Evolutionary conservation across 2,329 filamentous ascomycete species (phyloP), one percentile per base, ranked within the genome.

Genomic region (Ascomycota sp.): DNA sequence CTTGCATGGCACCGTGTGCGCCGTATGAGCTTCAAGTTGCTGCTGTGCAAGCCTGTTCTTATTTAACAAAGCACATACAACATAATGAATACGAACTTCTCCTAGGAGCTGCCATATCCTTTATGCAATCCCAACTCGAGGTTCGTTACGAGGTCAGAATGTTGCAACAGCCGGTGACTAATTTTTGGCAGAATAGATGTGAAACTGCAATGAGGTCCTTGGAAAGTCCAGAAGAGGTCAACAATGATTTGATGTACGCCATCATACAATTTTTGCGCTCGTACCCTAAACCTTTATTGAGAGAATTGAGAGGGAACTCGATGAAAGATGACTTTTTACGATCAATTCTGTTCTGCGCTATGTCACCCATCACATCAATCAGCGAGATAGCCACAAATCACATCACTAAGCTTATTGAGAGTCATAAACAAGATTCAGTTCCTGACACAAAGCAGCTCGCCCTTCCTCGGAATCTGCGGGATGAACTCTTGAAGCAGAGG

Each of bases 1-100:
- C 55, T 7, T 76, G 72, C 37, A 57, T 75, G 28, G 55, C 63
- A 23, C 48, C 61, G n/a, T 59, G 55, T 31, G 56, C 71, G 2
- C 69, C 72, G 7, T 51, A 59, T 30, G 59, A 53, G 30, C 75
- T 74, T 47, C 74, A 73, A 44, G 57, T 74, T 27, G 66, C 71
- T 7, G 57, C 69, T 19, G 59, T 75, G 15, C 67, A 70, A 43
- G 65, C 63, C 8, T 75, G 70, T 39, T 62, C 64, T 23, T 66
- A 74, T 43, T 72, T 75, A 47, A 67, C 69, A 7, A 56, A 60
- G 30, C 56, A 66, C 33, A 48, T 53, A 4, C 54, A 64, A 36
- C 45, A 59, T 8, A 46, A 55, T 8, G 52, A 56, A 28, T 75
- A 69, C 37, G 50, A 57, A 24, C 56, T 56, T n/a, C 48, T 77